Evolutionary conservation across 345 rosid species (phyloP).

Genomic region (Euphorbia lathyris): DNA sequence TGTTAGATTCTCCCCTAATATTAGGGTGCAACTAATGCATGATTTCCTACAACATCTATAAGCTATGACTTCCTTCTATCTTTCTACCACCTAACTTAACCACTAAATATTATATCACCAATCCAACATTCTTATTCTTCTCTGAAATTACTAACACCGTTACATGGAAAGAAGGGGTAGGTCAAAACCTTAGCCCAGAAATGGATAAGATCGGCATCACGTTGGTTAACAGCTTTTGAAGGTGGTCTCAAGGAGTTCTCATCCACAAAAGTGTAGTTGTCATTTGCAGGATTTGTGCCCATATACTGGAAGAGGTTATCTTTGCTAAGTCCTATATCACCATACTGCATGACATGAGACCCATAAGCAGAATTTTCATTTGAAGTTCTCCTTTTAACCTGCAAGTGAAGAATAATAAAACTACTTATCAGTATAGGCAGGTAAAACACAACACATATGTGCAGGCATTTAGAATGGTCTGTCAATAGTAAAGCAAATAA

Average conservation of each 20-base stretch:
- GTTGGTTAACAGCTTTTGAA: constrained; percentile 78
- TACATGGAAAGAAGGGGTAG: background rate
- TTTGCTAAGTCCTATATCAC: constrained; percentile 61
- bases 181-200: constrained; percentile 85
- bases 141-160: background rate
- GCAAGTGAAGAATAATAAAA: constrained; percentile 19
- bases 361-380: constrained; percentile 49
- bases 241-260: constrained; percentile 58
- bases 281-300: constrained; percentile 95
- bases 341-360: constrained; percentile 97
- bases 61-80: background rate
- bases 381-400: constrained; percentile 82
- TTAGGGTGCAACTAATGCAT: background rate
- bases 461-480: background rate
- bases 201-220: constrained; percentile 95
- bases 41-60: too few relatives aligned
- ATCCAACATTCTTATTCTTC: background rate
- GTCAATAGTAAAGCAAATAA: background rate
- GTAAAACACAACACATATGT: background rate
- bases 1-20: background rate
- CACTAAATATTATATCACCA: background rate
- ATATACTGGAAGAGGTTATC: constrained; percentile 57
- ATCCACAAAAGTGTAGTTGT: constrained; percentile 67
- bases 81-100: too few relatives aligned
- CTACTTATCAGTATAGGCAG: constrained; percentile 1